Percentiles rank a stretch among this genome's conserved stretches.
phyloP scores from a whole-genome alignment of 352 stramenopile genomes.

The Pythium biforme region DNA sequence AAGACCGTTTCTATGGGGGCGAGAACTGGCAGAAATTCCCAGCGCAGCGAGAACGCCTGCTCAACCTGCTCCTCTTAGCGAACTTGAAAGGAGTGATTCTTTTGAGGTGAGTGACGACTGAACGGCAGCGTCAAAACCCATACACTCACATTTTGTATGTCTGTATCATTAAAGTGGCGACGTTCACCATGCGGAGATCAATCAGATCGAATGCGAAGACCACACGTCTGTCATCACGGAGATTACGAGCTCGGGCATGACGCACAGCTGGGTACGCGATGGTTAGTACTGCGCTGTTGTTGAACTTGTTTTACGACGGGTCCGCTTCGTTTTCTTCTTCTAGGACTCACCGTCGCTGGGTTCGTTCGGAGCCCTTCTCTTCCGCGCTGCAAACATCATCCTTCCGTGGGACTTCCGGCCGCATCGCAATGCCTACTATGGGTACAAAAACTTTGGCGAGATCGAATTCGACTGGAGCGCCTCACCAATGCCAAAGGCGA shows the following conservation, averaged over 20 bases:
- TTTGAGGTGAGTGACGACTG: slow-evolving; percentile 30
- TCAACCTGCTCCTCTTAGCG: slow-evolving; percentile 52
- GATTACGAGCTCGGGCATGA: slow-evolving; percentile 84
- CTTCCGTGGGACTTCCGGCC: slow-evolving; percentile 36
- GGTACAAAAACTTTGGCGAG: slow-evolving; percentile 67
- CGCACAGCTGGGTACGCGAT: slow-evolving; percentile 62
- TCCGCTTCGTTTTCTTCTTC: background rate
- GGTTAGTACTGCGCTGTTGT: background rate
- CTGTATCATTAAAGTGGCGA: slow-evolving; percentile 40
- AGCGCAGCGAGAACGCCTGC: slow-evolving; percentile 42
- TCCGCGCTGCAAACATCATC: slow-evolving; percentile 27
- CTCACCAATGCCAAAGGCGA: slow-evolving; percentile 28
- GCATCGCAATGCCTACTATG: slow-evolving; percentile 35
- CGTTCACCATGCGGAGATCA: slow-evolving; percentile 73
- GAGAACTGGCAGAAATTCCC: slow-evolving; percentile 73
- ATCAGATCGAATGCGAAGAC: slow-evolving; percentile 60
- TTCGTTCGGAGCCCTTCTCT: slow-evolving; percentile 16
- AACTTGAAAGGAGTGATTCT: slow-evolving; percentile 50
- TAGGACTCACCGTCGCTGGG: slow-evolving; percentile 2
- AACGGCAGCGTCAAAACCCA: no score
- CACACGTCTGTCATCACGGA: slow-evolving; percentile 28
- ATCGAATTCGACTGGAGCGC: slow-evolving; percentile 67
- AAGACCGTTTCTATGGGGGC: slow-evolving; percentile 41
- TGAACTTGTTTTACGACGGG: background rate
- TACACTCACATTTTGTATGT: no score